Base-by-base conservation (phyloP, 1,284 basidiomycete genomes). In the Trichosporon sp. region DNA sequence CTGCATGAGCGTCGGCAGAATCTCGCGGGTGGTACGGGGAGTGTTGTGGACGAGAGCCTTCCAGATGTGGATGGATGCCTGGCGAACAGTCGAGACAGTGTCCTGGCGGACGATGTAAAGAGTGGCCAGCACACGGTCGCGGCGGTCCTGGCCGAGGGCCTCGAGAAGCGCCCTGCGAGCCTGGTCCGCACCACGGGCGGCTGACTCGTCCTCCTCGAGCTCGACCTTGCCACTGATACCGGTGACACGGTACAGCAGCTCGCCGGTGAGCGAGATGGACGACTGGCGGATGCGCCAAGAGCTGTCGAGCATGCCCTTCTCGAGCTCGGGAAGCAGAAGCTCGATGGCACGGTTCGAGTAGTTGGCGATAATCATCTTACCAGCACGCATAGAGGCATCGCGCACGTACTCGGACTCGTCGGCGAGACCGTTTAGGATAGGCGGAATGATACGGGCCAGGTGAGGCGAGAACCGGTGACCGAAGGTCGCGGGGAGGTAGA, bases 361-460 rank as follows among this genome's bases (percentile, higher is more conserved):
- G 83, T 98, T 98, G 70, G 90, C 91, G 73, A 99, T 93, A 75
- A 99, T 92, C 95, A 99, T 99, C 75, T 96, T 88, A 72, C 96
- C 96, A n/a, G 97, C 96, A 44, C 93, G 89, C 95, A 99, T 98
- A 4, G 96, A 95, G 15, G 96, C 95, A 73, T 98, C 94, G 60
- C 95, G 88, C 6, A 95, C 93, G 77, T 91, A 94, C 84, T 99
- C 97, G 75, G 96, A 95, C 4, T 90, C 87, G 81, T 99, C 97
- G 0, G 96, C 92, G 51, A 99, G 85, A 76, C 97, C 97, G 69
- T 89, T 89, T 63, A 99, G 87, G 76, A 99, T 97, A 0, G 96
- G 97, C 9, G 91, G 86, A 65, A 99, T 93, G 78, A 99, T 97
- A 80, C 95, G 92, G 7, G 93, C 92, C 18, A 99, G 86, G 82